phyloP scores from a whole-genome alignment of 306 rosid genomes.

The Mimosa pudica region DNA sequence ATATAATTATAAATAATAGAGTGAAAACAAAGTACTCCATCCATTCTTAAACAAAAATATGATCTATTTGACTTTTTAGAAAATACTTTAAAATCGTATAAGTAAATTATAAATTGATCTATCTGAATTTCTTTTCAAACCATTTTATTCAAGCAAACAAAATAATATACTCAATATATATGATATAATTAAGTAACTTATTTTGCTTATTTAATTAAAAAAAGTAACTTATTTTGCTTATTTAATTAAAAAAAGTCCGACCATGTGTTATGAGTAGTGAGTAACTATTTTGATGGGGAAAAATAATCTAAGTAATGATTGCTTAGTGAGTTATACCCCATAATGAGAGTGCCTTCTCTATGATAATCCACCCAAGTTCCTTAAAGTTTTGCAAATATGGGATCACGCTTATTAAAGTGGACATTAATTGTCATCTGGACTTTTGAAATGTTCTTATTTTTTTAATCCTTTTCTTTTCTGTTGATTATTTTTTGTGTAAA shows the following conservation, averaged over 20 bases:
- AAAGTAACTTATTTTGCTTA: too few species aligned
- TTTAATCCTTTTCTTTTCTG: neutral
- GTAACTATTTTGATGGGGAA: neutral
- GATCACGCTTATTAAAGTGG: constrained; percentile 17
- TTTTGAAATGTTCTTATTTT: neutral
- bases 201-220: too few species aligned
- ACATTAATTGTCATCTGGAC: constrained; percentile 3
- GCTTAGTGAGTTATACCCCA: constrained; percentile 1
- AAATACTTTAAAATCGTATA: too few species aligned
- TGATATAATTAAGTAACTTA: too few species aligned
- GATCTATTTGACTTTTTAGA: too few species aligned
- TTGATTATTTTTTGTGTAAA: neutral
- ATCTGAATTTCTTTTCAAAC: too few species aligned
- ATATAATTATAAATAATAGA: neutral
- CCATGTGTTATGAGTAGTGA: too few species aligned
- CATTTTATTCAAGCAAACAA: too few species aligned
- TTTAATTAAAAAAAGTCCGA: too few species aligned
- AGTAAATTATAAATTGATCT: too few species aligned
- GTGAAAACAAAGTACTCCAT: neutral
- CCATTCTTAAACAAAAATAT: too few species aligned
- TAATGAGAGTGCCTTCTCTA: constrained; percentile 33
- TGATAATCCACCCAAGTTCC: constrained; percentile 23
- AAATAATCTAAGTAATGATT: constrained; percentile 24
- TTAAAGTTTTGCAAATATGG: constrained; percentile 13
- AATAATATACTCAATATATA: too few species aligned